phyloP scores from a whole-genome alignment of 371 early-diverging fungal species.

The Mucor piriformis region DNA sequence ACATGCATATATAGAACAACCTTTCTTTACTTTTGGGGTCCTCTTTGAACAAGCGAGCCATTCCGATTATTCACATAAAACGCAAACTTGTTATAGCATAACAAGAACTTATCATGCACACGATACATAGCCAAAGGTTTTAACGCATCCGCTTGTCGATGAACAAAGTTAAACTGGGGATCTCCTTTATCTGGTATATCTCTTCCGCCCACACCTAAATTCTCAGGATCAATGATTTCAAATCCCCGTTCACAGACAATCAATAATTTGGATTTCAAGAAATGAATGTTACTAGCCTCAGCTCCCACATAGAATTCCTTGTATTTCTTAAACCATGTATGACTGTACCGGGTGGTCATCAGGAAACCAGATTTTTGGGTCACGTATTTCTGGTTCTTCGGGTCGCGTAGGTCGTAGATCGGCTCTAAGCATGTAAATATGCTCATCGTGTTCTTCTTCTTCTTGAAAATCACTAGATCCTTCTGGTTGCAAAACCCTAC shows the following conservation, averaged over 20 bases:
- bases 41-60: constrained; percentile 39
- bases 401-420: constrained; percentile 42
- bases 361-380: constrained; percentile 35
- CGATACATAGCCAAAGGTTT: constrained; percentile 82
- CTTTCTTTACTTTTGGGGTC: constrained; percentile 36
- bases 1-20: neutral
- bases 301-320: constrained; percentile 83
- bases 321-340: constrained; percentile 45
- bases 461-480: constrained; percentile 61
- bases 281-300: constrained; percentile 74
- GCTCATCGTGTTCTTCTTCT: constrained; percentile 52
- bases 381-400: constrained; percentile 35
- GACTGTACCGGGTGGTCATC: constrained; percentile 43
- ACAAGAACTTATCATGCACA: constrained; percentile 62
- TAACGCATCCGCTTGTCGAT: constrained; percentile 60
- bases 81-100: constrained; percentile 88
- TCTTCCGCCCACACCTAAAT: constrained; percentile 34
- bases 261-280: constrained; percentile 70
- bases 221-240: constrained; percentile 77
- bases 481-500: constrained; percentile 63
- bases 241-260: constrained; percentile 84
- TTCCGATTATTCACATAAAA: constrained; percentile 80
- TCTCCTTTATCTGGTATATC: constrained; percentile 70
- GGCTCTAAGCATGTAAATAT: constrained; percentile 40
- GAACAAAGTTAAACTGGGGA: constrained; percentile 72